Base-by-base conservation (phyloP, 2,329 filamentous ascomycete genomes). In the Cercospora sesami region DNA sequence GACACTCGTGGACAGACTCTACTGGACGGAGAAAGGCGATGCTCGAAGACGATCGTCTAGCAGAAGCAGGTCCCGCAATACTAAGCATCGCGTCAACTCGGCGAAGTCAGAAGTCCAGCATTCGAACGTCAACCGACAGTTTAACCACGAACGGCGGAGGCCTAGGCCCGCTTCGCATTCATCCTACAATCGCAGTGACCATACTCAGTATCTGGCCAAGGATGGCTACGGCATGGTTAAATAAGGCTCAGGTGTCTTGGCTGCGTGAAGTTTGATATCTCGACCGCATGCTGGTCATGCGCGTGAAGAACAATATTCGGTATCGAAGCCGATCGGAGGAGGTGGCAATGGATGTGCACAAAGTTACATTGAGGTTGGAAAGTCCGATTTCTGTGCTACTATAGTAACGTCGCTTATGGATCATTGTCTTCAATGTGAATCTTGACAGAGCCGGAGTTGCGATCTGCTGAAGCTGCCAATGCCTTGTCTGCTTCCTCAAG, bases 401-500 rank as follows among this genome's bases (percentile, higher is more conserved):
- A 39, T 8, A 39, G 36, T 16, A 31, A 33, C 4, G 23, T 57
- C n/a, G 1, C 48, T 66, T 63, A 73, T 12, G 65, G 60, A 31
- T 71, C 70, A 33, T 63, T 18, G 53, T 89, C 87, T 5, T 87
- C 80, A 18, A 89, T 84, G 66, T 88, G 84, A 2, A 89, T 84
- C 75, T 89, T 89, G 72, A 89, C 88, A 69, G 83, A 86, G 0
- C 83, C 83, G 16, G 84, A 84, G 2, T 76, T 80, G 18, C 82
- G 70, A 75, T 89, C 85, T 0, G 85, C 82, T 51, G 81, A 84
- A 2, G 86, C 75, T 33, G 85, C 79, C 66, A 89, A 76, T 0
- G 87, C 89, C 30, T 90, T 86, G 1, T 86, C 72, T 0, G 88
- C 87, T 69, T 86, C 81, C 68, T 90, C 88, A 26, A 91, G 79